phyloP scores from a whole-genome alignment of 2,329 filamentous ascomycete genomes.

The Diaporthe aspalathi region DNA sequence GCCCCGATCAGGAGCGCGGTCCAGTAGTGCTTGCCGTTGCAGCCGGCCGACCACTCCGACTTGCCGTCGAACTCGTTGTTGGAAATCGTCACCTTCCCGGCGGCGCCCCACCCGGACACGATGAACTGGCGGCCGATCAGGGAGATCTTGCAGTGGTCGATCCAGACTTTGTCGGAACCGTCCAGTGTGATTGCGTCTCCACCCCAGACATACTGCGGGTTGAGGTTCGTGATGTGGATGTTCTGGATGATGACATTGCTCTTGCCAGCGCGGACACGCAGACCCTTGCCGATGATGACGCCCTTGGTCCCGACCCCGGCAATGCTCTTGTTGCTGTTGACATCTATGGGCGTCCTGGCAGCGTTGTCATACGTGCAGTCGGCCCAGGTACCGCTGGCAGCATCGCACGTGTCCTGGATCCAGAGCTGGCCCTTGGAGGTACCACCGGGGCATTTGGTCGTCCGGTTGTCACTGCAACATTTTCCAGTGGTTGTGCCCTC shows the following conservation, averaged over 20 bases:
- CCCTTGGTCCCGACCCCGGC: conserved; percentile 64
- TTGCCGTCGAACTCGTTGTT: conserved; percentile 69
- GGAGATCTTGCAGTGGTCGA: conserved; percentile 67
- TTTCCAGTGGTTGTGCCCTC: conserved; percentile 64
- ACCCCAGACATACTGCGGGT: no score
- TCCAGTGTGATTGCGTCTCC: conserved; percentile 68
- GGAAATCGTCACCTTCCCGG: conserved; percentile 67
- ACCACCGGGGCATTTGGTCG: conserved; percentile 65
- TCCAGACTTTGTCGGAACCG: conserved; percentile 59
- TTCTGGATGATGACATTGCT: conserved; percentile 72
- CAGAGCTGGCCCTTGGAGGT: conserved; percentile 71
- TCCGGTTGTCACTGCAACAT: conserved; percentile 71
- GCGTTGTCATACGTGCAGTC: conserved; percentile 60
- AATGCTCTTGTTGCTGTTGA: conserved; percentile 68
- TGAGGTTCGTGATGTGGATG: conserved; percentile 65
- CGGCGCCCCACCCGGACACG: conserved; percentile 65
- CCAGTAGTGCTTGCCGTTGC: conserved; percentile 72
- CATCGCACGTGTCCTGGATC: conserved; percentile 65
- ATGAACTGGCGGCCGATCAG: conserved; percentile 71
- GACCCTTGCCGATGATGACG: conserved; percentile 68
- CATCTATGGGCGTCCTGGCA: conserved; percentile 60
- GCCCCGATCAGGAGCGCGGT: conserved; percentile 66
- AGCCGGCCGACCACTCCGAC: conserved; percentile 66
- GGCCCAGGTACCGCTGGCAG: conserved; percentile 54
- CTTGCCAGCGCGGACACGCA: conserved; percentile 58